Percentiles rank a stretch among this genome's conserved stretches.
Evolutionary conservation across 2,329 filamentous ascomycete species (phyloP).

Genomic region (Hypocreales sp.): DNA sequence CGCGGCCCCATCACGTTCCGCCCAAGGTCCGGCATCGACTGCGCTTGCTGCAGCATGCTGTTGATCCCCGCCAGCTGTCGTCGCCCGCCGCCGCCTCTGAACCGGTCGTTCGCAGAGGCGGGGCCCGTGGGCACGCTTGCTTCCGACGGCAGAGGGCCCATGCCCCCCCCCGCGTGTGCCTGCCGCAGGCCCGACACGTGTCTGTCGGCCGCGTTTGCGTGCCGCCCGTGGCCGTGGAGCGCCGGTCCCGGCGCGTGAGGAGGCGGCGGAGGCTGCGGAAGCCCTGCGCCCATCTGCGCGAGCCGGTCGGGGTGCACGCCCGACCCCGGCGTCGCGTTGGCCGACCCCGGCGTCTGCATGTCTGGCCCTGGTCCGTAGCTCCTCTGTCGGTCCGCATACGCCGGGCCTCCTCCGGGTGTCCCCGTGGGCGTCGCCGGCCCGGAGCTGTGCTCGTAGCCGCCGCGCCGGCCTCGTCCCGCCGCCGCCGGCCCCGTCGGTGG

Average conservation of each 20-base stretch:
- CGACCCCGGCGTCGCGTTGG: conserved; percentile 9
- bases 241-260: too few species aligned
- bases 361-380: conserved; percentile 17
- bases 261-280: conserved; percentile 5
- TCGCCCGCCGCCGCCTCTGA: conserved; percentile 22
- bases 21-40: conserved; percentile 20
- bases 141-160: conserved; percentile 11
- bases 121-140: conserved; percentile 18
- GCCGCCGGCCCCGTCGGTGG: conserved; percentile 39
- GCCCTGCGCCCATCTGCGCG: conserved; percentile 24
- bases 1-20: conserved; percentile 17
- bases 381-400: conserved; percentile 26
- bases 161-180: too few species aligned
- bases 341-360: conserved; percentile 9
- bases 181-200: conserved; percentile 9
- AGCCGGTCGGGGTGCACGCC: conserved; percentile 36
- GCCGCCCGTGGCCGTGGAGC: conserved; percentile 13
- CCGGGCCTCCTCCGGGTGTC: conserved; percentile 7
- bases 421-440: conserved; percentile 15
- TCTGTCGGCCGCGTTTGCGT: conserved; percentile 17
- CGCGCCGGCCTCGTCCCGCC: conserved; percentile 28
- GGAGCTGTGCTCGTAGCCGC: conserved; percentile 22
- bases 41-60: conserved; percentile 37
- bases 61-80: conserved; percentile 46
- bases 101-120: conserved; percentile 19